Percentiles rank a stretch among this genome's conserved stretches.
These are phyloP conservation scores for Neurospora sp. DNA, from an alignment of 495 filamentous ascomycete genomes.

Conservation along the genomic window DNA sequence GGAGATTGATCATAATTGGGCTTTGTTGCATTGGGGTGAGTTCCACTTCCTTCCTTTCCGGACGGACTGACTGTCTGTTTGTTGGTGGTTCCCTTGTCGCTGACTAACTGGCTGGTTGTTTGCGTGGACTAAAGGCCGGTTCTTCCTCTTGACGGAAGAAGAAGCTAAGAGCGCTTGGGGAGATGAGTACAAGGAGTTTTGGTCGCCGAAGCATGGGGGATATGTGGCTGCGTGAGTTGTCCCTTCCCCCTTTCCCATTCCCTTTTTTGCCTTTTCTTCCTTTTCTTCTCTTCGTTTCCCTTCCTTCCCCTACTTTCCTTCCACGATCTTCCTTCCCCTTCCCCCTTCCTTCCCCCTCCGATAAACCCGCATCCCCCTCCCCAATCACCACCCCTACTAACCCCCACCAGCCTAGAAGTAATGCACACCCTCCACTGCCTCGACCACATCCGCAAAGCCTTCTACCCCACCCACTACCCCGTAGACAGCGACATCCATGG, in stretches of 20 bases:
- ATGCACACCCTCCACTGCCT: conserved; percentile 6
- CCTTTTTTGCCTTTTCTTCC: too few species aligned
- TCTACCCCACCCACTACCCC: neutral
- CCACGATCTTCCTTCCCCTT: neutral
- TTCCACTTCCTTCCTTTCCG: neutral
- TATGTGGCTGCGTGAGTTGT: conserved; percentile 3
- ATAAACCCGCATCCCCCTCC: neutral
- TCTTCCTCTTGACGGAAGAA: conserved; percentile 1
- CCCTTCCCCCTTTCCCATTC: neutral
- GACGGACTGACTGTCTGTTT: neutral
- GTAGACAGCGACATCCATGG: neutral
- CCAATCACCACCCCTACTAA: neutral
- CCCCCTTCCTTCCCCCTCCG: neutral
- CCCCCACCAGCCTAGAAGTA: neutral
- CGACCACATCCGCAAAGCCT: conserved; percentile 3
- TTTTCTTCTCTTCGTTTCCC: neutral
- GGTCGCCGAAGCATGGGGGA: neutral
- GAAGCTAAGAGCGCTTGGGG: neutral
- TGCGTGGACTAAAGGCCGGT: neutral
- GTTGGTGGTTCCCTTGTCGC: neutral
- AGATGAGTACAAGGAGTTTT: neutral
- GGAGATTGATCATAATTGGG: conserved; percentile 3
- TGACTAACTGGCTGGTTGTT: neutral
- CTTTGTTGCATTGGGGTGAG: conserved; percentile 2
- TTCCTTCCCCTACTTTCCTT: neutral